Base-by-base conservation (phyloP, 768 basidiomycete genomes). In the Paxillus rubicundulus region DNA sequence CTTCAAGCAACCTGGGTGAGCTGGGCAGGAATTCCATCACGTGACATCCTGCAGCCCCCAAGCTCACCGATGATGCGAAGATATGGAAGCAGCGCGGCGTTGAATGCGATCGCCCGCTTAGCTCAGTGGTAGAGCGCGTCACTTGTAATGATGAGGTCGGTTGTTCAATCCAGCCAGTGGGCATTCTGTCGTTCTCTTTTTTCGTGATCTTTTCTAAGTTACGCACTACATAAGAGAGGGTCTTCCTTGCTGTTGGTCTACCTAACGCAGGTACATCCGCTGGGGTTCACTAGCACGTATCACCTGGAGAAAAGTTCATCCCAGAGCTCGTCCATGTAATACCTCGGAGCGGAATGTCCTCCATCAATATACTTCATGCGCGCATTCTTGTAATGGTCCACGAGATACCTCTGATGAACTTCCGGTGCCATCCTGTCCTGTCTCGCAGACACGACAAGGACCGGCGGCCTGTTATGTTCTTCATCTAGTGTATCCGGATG, bases 51-150 rank as follows among this genome's bases (percentile, higher is more conserved):
- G n/a, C n/a, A n/a, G n/a, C n/a, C n/a, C n/a, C n/a, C n/a, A n/a
- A n/a, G n/a, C n/a, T n/a, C n/a, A n/a, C n/a, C n/a, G n/a, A n/a
- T n/a, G n/a, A n/a, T n/a, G 24, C 24, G 24, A 2, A 24, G 24
- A 30, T 30, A 10, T 30, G 1, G 30, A 1, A 30, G 30, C 3
- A 30, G 30, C 30, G 5, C 30, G 9, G 5, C 9, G 30, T 1
- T 30, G 9, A 0, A 0, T 46, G 8, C 24, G n/a, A 9, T 44
- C 41, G 67, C 67, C 67, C 67, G 67, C 69, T 70, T 74, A 73
- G 72, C 72, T 73, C 72, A 73, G 72, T 74, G 72, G 72, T 67
- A 74, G 72, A 74, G 72, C 72, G 72, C 73, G 61, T 72, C 72
- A 67, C 72, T 72, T 70, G 70, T 70, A 70, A 72, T 72, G 71